phyloP scores from a whole-genome alignment of 495 filamentous ascomycete genomes.

The Acidiella bohemica region DNA sequence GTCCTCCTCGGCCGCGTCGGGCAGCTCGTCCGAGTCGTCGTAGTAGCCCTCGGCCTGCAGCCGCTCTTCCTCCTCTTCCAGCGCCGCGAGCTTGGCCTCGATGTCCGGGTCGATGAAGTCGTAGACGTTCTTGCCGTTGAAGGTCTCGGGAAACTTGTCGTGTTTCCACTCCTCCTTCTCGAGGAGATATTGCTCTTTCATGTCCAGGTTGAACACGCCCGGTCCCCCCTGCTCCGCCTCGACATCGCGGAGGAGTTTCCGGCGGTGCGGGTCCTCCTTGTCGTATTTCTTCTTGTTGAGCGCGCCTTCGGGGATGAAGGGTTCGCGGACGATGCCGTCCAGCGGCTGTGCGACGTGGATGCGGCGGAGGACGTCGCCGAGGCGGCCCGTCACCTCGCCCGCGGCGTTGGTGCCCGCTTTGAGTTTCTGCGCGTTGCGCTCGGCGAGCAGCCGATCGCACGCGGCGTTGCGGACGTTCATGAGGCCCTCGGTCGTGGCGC shows the following conservation, averaged over 20 bases:
- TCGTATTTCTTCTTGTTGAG: slow-evolving; percentile 73
- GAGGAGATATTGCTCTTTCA: slow-evolving; percentile 74
- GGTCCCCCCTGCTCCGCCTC: slow-evolving; percentile 89
- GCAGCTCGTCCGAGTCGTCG: slow-evolving; percentile 42
- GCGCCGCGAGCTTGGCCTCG: slow-evolving; percentile 71
- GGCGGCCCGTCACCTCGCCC: slow-evolving; percentile 57
- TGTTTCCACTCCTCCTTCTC: slow-evolving; percentile 84
- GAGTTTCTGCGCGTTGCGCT: slow-evolving; percentile 86
- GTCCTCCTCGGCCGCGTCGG: slow-evolving; percentile 61
- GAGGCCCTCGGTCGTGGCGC: slow-evolving; percentile 87
- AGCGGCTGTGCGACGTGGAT: slow-evolving; percentile 94
- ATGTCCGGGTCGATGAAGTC: slow-evolving; percentile 97
- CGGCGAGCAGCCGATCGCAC: slow-evolving; percentile 82
- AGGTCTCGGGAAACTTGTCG: slow-evolving; percentile 85
- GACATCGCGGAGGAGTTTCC: slow-evolving; percentile 65
- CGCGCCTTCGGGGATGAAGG: slow-evolving; percentile 79
- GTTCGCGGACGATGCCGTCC: slow-evolving; percentile 59
- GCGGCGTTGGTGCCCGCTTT: slow-evolving; percentile 70
- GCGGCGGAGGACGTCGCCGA: slow-evolving; percentile 77
- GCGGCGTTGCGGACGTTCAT: slow-evolving; percentile 89
- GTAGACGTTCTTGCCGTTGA: slow-evolving; percentile 89
- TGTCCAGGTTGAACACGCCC: slow-evolving; percentile 86
- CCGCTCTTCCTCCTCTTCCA: slow-evolving; percentile 90
- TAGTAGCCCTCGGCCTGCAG: slow-evolving; percentile 78
- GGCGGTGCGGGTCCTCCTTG: slow-evolving; percentile 72